Base-by-base conservation (phyloP, 2,329 filamentous ascomycete species). In the Aureobasidium sp. region DNA sequence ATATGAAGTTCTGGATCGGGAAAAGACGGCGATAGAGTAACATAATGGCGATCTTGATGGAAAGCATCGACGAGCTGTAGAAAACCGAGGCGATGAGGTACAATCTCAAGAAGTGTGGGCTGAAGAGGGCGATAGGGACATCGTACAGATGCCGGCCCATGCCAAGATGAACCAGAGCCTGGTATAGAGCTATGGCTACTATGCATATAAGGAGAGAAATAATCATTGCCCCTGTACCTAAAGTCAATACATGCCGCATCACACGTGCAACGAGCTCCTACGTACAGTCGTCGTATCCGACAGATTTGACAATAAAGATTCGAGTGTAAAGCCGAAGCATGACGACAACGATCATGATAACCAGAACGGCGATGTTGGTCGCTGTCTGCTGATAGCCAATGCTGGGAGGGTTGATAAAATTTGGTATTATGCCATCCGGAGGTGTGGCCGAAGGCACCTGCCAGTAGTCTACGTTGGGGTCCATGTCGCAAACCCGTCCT, bases 31-130 rank as follows among this genome's bases (percentile, higher is more conserved):
- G 44, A n/a, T 60, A 63, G 7, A 63, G 22, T 20, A 63, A 55
- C 47, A 63, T 56, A 31, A 63, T 60, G n/a, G 62, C 53, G n/a
- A 63, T n/a, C 22, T 61, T 63, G 36, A 60, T 45, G 62, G 79
- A 70, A 0, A 62, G 51, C 60, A 62, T 62, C 5, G 49, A 62
- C 3, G 60, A 47, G 60, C 60, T 62, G 49, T 62, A 62, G 15
- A 56, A 47, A 9, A 62, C 41, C 9, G 60, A 45, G 49, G 49
- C 48, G 12, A 56, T 47, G 20, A 62, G 51, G 29, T 62, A 62
- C 29, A 48, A 6, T 49, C 34, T 37, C 7, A 62, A 51, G 25
- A 62, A 62, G 41, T 37, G 17, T 25, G 60, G 60, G 22, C 49
- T 56, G 60, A 62, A 62, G 4, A 22, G 39, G 17, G 60, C 49